Conservation (phyloP, 768 basidiomycete species). For the Cystobasidium onofrii region DNA sequence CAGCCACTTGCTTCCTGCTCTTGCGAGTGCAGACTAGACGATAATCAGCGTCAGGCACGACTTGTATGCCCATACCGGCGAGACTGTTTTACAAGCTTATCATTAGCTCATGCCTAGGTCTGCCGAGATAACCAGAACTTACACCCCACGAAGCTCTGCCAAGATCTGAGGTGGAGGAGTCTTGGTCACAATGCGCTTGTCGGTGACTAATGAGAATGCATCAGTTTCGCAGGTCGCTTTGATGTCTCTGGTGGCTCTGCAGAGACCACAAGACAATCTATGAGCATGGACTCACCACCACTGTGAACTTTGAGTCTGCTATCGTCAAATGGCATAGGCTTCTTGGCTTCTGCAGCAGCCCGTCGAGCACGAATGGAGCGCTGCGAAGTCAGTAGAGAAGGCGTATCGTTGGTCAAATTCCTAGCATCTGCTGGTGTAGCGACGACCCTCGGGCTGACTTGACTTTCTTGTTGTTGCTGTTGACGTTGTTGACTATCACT, state of each 20-base stretch:
- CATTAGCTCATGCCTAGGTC: background rate
- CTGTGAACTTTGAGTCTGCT: constrained; percentile 29
- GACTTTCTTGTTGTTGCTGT: constrained; percentile 14
- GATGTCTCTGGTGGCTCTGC: background rate
- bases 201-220: constrained; percentile 60
- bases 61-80: constrained; percentile 79
- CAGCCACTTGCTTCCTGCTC: constrained; percentile 56
- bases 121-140: background rate
- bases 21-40: constrained; percentile 76
- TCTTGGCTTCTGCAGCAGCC: constrained; percentile 16
- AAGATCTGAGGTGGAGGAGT: constrained; percentile 69
- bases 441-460: constrained; percentile 34
- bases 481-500: background rate
- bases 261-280: background rate
- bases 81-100: too few relatives aligned
- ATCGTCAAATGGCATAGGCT: constrained; percentile 22
- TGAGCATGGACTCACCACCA: constrained; percentile 1
- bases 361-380: constrained; percentile 12
- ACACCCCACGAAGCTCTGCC: constrained; percentile 65
- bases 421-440: constrained; percentile 34
- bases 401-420: constrained; percentile 19
- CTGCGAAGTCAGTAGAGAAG: constrained; percentile 27
- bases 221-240: background rate
- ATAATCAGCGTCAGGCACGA: constrained; percentile 78
- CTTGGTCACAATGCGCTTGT: constrained; percentile 62